Conservation (phyloP, 495 filamentous ascomycete species). For the Talaromyces wortmannii region DNA sequence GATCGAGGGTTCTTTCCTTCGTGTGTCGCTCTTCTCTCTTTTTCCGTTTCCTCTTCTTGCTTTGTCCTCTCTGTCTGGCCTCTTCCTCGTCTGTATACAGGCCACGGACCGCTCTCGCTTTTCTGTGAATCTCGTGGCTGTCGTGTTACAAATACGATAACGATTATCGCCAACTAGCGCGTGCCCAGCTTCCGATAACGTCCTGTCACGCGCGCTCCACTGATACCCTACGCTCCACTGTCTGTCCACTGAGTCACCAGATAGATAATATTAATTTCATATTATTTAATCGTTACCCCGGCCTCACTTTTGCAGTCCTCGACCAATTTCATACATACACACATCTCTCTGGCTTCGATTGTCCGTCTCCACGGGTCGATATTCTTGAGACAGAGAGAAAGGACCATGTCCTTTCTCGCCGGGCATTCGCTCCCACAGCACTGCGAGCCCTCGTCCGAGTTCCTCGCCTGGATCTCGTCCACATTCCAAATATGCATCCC, state of each 20-base stretch:
- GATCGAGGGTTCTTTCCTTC: not conserved
- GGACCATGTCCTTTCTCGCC: not conserved
- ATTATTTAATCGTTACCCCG: too few species aligned
- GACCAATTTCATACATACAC: too few species aligned
- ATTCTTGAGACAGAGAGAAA: not conserved
- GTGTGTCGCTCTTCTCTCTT: not conserved
- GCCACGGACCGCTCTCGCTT: not conserved
- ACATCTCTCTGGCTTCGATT: too few species aligned
- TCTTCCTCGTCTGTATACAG: not conserved
- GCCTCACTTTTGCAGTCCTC: too few species aligned
- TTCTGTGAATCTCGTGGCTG: not conserved
- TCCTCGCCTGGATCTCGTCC: constrained; percentile 52
- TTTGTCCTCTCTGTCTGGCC: not conserved
- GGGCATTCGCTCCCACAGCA: constrained; percentile 42
- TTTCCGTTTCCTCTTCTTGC: not conserved
- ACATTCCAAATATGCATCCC: constrained; percentile 62
- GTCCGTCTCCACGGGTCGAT: too few species aligned
- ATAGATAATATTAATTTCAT: too few species aligned
- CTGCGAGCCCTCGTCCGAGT: constrained; percentile 55
- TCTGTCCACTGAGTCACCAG: too few species aligned
- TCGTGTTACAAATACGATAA: not conserved
- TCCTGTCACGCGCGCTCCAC: not conserved
- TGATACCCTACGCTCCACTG: too few species aligned
- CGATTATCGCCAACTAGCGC: not conserved
- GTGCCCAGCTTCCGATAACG: not conserved